phyloP scores from a whole-genome alignment of 805 yeast genomes.

The Saccharomycopsis fermentans region DNA sequence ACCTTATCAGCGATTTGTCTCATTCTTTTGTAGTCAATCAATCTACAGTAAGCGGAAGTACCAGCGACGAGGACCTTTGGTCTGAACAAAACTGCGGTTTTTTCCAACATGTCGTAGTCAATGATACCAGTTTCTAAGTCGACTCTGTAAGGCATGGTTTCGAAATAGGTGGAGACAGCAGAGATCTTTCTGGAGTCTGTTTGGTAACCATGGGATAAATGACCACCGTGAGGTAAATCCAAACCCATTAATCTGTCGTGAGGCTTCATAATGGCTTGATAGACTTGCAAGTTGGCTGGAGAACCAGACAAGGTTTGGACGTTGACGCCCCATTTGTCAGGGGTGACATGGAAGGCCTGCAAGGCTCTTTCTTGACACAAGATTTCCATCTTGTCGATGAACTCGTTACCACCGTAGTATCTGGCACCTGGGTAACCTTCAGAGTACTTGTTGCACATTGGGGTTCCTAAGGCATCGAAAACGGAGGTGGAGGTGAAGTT shows the following conservation, averaged over 20 bases:
- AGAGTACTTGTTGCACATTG: slow-evolving; percentile 95
- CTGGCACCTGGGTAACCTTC: slow-evolving; percentile 98
- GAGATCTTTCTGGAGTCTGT: slow-evolving; percentile 84
- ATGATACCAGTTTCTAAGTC: slow-evolving; percentile 80
- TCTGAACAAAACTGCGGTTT: slow-evolving; percentile 77
- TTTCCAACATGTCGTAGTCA: slow-evolving; percentile 81
- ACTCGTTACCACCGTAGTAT: slow-evolving; percentile 96
- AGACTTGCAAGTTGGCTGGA: slow-evolving; percentile 90
- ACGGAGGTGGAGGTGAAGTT: slow-evolving; percentile 94
- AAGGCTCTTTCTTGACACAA: slow-evolving; percentile 89
- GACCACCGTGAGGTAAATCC: slow-evolving; percentile 98
- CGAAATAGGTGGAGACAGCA: slow-evolving; percentile 86
- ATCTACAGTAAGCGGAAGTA: slow-evolving; percentile 89
- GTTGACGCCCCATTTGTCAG: slow-evolving; percentile 92
- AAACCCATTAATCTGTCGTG: slow-evolving; percentile 96
- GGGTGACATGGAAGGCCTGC: slow-evolving; percentile 64
- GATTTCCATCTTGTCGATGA: slow-evolving; percentile 82
- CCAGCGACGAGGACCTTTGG: slow-evolving; percentile 96
- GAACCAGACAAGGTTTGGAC: slow-evolving; percentile 95
- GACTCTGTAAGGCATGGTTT: slow-evolving; percentile 95
- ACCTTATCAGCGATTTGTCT: slow-evolving; percentile 83
- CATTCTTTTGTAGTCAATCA: slow-evolving; percentile 85
- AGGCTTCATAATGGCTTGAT: slow-evolving; percentile 78
- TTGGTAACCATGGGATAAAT: slow-evolving; percentile 94
- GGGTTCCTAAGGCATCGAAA: slow-evolving; percentile 88